Evolutionary conservation across 345 rosid species (phyloP).

Genomic region (Populus tremula): DNA sequence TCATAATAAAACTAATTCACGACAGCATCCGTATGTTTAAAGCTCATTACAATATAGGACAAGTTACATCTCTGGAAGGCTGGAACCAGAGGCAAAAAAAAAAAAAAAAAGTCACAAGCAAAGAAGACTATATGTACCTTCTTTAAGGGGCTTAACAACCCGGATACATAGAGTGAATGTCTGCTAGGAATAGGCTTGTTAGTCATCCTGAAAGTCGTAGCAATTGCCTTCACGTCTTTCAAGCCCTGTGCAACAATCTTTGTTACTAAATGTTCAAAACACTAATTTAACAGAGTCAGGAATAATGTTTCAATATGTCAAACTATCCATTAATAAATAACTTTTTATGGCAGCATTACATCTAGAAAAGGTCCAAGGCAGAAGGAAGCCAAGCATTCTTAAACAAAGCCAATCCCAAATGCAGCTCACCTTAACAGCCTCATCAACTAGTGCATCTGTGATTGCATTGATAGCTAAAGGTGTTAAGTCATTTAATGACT

Average conservation of each 20-base stretch:
- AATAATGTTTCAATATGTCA: background rate
- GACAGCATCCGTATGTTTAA: background rate
- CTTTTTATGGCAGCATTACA: background rate
- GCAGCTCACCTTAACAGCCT: slow-evolving; percentile 79
- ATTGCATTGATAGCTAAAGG: slow-evolving; percentile 57
- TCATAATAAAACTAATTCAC: background rate
- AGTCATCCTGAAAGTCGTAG: slow-evolving; percentile 88
- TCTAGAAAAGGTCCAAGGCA: background rate
- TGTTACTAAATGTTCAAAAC: background rate
- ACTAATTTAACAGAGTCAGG: background rate
- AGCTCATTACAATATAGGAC: background rate
- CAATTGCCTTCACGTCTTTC: slow-evolving; percentile 83
- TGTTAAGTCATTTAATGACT: slow-evolving; percentile 49
- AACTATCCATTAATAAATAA: slow-evolving; percentile 1
- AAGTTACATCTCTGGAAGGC: background rate
- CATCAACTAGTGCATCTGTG: slow-evolving; percentile 66
- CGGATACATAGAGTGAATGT: slow-evolving; percentile 85
- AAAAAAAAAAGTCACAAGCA: background rate
- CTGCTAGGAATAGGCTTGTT: slow-evolving; percentile 88
- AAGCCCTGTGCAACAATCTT: slow-evolving; percentile 46
- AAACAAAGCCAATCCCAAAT: background rate
- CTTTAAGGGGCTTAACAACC: slow-evolving; percentile 76
- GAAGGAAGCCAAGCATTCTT: slow-evolving; percentile 1
- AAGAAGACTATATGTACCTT: slow-evolving; percentile 31
- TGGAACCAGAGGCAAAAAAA: background rate